phyloP scores from a whole-genome alignment of 2,329 filamentous ascomycete species.

The Hymenoscyphus repandus region DNA sequence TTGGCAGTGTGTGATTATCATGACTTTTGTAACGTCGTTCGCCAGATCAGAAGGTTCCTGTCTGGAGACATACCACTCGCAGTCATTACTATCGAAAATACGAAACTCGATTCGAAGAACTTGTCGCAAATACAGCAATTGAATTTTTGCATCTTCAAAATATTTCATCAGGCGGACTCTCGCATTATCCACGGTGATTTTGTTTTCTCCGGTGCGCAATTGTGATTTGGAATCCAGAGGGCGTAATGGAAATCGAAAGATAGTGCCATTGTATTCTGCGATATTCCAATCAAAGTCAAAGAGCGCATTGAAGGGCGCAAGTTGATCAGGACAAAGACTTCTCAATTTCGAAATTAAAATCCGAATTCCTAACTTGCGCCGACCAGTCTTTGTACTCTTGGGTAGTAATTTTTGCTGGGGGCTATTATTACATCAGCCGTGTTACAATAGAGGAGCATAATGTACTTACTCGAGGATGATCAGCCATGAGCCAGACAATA shows the following conservation, averaged over 20 bases:
- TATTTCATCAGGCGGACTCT: conserved; percentile 15
- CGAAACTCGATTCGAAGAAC: conserved; percentile 20
- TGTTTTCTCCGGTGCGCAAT: conserved; percentile 8
- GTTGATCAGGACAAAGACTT: conserved; percentile 17
- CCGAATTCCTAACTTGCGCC: conserved; percentile 22
- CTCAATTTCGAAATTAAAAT: conserved; percentile 18
- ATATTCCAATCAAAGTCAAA: conserved; percentile 20
- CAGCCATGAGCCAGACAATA: conserved; percentile 30
- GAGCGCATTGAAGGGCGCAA: conserved; percentile 21
- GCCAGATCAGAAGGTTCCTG: not conserved
- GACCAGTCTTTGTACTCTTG: conserved; percentile 11
- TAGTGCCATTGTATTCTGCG: conserved; percentile 23
- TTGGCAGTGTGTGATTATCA: conserved; percentile 1
- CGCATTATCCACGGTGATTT: conserved; percentile 4
- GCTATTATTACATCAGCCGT: conserved; percentile 9
- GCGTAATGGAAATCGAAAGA: conserved; percentile 27
- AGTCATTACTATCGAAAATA: conserved; percentile 8
- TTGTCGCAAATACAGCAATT: conserved; percentile 22
- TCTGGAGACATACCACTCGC: conserved; percentile 18
- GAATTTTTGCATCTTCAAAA: conserved; percentile 24
- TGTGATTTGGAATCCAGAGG: not conserved
- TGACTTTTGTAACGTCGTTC: not conserved
- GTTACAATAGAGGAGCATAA: not conserved
- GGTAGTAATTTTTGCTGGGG: conserved; percentile 26
- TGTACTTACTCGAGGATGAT: conserved; percentile 31